Evolutionary conservation across 257 asterid genomes (phyloP), one percentile per base, ranked within the genome.

Genomic region (Plantago ovata): DNA sequence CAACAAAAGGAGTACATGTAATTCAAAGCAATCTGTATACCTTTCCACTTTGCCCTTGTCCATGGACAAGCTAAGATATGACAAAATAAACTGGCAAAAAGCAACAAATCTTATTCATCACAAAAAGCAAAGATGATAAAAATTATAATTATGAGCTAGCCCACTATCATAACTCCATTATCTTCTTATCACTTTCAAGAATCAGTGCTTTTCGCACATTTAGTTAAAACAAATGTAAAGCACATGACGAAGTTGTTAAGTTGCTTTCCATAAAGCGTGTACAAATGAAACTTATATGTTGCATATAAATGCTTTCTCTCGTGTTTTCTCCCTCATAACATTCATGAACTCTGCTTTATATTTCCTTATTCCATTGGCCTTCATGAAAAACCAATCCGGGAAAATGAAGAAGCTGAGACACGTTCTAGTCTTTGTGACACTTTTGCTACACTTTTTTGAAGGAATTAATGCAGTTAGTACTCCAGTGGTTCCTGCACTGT

Each of bases 401-500:
- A 38, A 56, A 11, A 55, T 55, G 60, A 55, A 38, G 47, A 56
- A 39, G 10, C 7, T 12, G 38, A 57, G n/a, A n/a, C n/a, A 2
- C 1, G 13, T n/a, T 13, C 13, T 55, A 18, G 38, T 57, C 10
- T 9, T 41, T 14, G 9, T 57, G 38, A 39, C 41, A 21, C 3
- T 40, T 19, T 5, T 20, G 28, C 12, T 40, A 10, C 10, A 38
- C 16, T 38, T 13, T 40, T n/a, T 9, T 40, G 0, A 11, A 10
- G 50, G 39, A 20, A 13, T n/a, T n/a, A n/a, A 40, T 40, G 40
- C 64, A 15, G 64, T 9, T 2, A 13, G 0, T 32, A 32, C 65
- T 32, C 56, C 65, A 10, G 16, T 15, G 20, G 79, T 56, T 22
- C 74, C 85, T 12, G 82, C 81, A 16, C 36, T 79, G 13, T 79